A percentile compares a stretch with the other conserved stretches of the same genome.
phyloP scores from a whole-genome alignment of 2,329 filamentous ascomycete species.

The Penicillium oxalicum region DNA sequence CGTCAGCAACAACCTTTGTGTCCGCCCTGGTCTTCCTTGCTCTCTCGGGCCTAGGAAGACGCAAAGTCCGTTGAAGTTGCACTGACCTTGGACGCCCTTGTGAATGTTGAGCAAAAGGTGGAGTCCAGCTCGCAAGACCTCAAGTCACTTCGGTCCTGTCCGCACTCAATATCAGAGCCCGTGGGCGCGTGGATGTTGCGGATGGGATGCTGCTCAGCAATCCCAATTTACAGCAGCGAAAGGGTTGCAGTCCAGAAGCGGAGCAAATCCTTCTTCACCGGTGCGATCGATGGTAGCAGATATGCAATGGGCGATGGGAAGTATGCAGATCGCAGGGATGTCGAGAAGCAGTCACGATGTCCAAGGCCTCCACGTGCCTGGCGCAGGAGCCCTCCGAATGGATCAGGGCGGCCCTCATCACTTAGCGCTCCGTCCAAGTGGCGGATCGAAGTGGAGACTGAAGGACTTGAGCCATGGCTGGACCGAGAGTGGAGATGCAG shows the following conservation, averaged over 20 bases:
- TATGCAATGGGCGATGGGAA: background rate
- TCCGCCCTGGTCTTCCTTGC: too few relatives aligned
- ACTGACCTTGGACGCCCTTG: conserved; percentile 7
- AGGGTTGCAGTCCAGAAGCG: background rate
- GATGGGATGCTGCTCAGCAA: background rate
- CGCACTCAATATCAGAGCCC: background rate
- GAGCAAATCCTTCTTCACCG: background rate
- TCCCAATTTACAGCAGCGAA: background rate
- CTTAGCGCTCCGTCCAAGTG: background rate
- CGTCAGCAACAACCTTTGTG: too few relatives aligned
- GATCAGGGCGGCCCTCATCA: background rate
- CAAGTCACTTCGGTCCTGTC: too few relatives aligned
- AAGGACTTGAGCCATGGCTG: background rate
- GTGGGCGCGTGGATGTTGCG: background rate
- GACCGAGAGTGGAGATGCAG: background rate
- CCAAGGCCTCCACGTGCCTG: conserved; percentile 3
- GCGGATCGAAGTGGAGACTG: background rate
- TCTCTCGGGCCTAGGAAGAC: too few relatives aligned
- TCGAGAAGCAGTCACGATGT: conserved; percentile 4
- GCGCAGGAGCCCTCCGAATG: background rate
- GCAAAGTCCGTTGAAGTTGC: background rate
- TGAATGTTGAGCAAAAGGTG: background rate
- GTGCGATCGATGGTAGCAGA: too few relatives aligned
- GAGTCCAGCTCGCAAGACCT: background rate
- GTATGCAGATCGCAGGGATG: background rate